phyloP scores from a whole-genome alignment of 257 asterid species.

The Ophiorrhiza pumila region DNA sequence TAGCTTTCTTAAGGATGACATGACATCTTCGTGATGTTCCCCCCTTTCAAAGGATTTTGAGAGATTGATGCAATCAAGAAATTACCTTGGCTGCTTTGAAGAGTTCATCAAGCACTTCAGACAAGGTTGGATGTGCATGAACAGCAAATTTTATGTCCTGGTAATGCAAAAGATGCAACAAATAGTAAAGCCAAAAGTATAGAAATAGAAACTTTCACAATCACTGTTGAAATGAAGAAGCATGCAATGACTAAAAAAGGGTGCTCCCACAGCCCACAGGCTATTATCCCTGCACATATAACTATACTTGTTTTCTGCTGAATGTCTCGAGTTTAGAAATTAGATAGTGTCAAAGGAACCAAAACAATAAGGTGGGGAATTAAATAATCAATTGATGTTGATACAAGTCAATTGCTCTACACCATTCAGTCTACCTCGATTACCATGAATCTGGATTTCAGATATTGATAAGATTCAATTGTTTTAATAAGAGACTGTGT shows the following conservation, averaged over 20 bases:
- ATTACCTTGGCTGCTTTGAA: conserved; percentile 85
- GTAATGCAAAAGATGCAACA: conserved; percentile 28
- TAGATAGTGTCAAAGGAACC: background rate
- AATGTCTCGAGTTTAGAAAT: background rate
- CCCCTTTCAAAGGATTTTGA: background rate
- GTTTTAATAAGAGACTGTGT: too few species aligned
- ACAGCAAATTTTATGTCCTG: conserved; percentile 91
- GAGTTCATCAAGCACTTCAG: conserved; percentile 91
- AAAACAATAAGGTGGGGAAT: background rate
- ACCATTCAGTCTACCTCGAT: background rate
- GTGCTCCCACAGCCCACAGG: too few species aligned
- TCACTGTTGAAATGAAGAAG: conserved; percentile 9
- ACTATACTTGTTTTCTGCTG: background rate
- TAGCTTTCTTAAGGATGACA: background rate
- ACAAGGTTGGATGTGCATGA: conserved; percentile 95
- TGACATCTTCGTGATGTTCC: background rate
- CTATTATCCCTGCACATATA: background rate
- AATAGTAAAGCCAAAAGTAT: conserved; percentile 17
- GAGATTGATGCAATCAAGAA: background rate
- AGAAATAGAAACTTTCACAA: background rate
- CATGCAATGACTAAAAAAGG: conserved; percentile 9
- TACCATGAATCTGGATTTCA: too few species aligned
- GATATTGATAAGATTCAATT: too few species aligned
- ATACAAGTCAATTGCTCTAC: background rate
- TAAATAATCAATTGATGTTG: background rate